A percentile compares a stretch with the other conserved stretches of the same genome.
phyloP scores from a whole-genome alignment of 441 rosid species.

The Breynia disticha region DNA sequence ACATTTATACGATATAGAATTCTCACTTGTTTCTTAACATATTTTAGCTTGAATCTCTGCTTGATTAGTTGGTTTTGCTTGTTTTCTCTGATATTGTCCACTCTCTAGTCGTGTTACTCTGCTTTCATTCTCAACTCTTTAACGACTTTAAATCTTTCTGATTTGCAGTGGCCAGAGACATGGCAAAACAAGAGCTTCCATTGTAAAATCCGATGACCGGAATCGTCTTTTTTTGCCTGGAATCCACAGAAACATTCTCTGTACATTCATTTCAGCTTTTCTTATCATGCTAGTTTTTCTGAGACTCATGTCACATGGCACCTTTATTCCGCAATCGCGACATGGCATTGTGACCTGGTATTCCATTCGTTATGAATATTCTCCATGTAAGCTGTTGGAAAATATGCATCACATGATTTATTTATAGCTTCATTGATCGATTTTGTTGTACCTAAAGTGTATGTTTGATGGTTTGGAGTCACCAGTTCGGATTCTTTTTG shows the following conservation, averaged over 20 bases:
- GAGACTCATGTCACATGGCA: neutral
- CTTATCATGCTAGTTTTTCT: constrained; percentile 3
- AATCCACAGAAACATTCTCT: constrained; percentile 3
- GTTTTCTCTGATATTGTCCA: neutral
- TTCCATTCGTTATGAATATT: neutral
- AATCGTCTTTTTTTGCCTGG: constrained; percentile 1
- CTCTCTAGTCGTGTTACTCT: constrained; percentile 1
- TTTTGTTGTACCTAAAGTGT: constrained; percentile 11
- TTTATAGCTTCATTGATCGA: constrained; percentile 10
- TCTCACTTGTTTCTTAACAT: too few relatives aligned
- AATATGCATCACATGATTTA: neutral
- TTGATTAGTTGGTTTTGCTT: neutral
- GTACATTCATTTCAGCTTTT: constrained; percentile 17
- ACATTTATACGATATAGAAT: too few relatives aligned
- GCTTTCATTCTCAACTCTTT: neutral
- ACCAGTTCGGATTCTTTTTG: too few relatives aligned
- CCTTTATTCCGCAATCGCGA: neutral
- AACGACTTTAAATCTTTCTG: constrained; percentile 3
- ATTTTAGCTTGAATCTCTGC: too few relatives aligned
- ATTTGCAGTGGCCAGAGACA: constrained; percentile 27
- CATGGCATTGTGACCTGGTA: neutral
- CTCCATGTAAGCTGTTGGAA: constrained; percentile 9
- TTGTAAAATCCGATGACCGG: constrained; percentile 4
- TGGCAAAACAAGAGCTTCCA: constrained; percentile 16
- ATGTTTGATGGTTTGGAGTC: too few relatives aligned